These are phyloP conservation scores for Leucaena leucocephala DNA, from an alignment of 306 rosid species.

Conservation along the genomic window DNA sequence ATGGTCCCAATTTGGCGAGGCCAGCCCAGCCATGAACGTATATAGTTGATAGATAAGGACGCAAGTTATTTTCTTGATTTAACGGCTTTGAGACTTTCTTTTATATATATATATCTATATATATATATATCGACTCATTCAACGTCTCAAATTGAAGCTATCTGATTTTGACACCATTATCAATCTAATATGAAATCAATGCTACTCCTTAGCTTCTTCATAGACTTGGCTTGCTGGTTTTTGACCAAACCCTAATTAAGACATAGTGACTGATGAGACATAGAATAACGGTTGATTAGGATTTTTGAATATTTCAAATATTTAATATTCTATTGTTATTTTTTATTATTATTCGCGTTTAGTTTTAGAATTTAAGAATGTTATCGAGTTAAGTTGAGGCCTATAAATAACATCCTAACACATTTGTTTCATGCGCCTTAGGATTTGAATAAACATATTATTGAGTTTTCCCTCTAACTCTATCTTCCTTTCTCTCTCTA, in stretches of 20 bases:
- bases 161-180: constrained; percentile 36
- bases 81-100: constrained; percentile 30
- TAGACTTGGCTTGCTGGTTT: constrained; percentile 7
- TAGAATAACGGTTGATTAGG: too few species aligned
- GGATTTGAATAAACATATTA: too few species aligned
- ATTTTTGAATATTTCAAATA: too few species aligned
- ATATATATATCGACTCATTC: constrained; percentile 29
- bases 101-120: too few species aligned
- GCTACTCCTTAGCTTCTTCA: not conserved
- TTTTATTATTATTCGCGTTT: too few species aligned
- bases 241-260: not conserved
- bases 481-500: too few species aligned
- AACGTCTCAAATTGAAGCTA: constrained; percentile 29
- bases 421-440: too few species aligned
- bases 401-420: too few species aligned
- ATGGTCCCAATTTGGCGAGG: constrained; percentile 51
- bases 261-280: not conserved
- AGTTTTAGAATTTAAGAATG: too few species aligned
- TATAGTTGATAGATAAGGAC: constrained; percentile 8
- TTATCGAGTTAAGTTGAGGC: too few species aligned
- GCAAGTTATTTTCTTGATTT: constrained; percentile 28
- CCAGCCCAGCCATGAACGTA: constrained; percentile 36
- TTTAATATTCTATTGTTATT: too few species aligned
- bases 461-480: too few species aligned
- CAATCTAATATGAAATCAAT: not conserved